phyloP scores from a whole-genome alignment of 257 asterid genomes.

The Linaria vulgaris region DNA sequence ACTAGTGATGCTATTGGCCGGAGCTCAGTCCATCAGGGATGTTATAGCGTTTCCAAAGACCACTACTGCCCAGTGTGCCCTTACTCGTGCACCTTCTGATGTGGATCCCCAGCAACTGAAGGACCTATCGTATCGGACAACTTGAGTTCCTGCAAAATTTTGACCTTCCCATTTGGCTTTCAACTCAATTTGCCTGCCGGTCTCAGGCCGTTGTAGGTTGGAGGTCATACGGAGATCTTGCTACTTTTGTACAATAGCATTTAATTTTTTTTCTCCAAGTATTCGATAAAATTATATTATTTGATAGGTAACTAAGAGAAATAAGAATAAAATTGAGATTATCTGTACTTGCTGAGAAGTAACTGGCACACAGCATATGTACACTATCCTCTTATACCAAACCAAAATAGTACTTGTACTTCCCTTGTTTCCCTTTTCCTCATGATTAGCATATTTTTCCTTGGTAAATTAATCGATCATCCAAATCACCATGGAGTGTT shows the following conservation, averaged over 20 bases:
- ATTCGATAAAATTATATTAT: neutral
- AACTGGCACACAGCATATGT: neutral
- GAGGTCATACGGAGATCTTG: neutral
- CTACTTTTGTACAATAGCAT: neutral
- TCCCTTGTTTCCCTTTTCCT: no score
- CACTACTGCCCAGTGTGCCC: conserved; percentile 89
- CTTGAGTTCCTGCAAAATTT: neutral
- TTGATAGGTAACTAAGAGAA: neutral
- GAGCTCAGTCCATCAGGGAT: conserved; percentile 79
- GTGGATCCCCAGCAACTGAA: conserved; percentile 84
- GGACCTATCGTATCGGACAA: conserved; percentile 47
- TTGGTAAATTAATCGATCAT: no score
- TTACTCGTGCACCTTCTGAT: conserved; percentile 76
- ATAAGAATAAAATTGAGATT: neutral
- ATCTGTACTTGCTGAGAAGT: neutral
- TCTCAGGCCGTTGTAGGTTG: neutral
- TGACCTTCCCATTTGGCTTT: neutral
- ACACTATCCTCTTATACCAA: neutral
- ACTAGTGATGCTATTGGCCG: conserved; percentile 82
- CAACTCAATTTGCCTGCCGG: neutral
- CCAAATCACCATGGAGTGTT: no score
- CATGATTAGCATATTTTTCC: no score
- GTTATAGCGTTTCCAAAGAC: conserved; percentile 98
- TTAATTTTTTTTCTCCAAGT: neutral
- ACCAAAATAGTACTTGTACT: neutral